Conservation (phyloP, 306 rosid genomes). For the Dicorynia guianensis region DNA sequence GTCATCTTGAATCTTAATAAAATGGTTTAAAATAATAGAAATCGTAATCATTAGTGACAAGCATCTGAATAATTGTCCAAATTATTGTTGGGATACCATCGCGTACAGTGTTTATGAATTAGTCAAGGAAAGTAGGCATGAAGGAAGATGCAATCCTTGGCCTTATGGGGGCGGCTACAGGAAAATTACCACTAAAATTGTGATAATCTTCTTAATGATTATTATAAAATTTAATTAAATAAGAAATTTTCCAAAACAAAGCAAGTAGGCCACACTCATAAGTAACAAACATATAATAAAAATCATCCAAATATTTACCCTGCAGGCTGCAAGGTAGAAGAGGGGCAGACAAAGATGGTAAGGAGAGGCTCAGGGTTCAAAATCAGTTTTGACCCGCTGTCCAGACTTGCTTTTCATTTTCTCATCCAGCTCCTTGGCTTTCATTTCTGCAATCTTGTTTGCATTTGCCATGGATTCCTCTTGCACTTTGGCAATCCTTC, state of each 20-base stretch:
- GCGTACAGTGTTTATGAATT: neutral
- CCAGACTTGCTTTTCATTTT: conserved; percentile 65
- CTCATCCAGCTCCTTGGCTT: conserved; percentile 63
- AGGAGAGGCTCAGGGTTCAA: conserved; percentile 52
- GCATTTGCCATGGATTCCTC: conserved; percentile 70
- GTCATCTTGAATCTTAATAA: no score
- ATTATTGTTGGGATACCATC: neutral
- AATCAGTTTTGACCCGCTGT: conserved; percentile 72
- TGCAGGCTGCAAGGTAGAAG: conserved; percentile 36
- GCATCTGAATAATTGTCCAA: neutral
- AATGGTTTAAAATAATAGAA: neutral
- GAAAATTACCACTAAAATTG: neutral
- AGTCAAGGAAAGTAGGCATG: neutral
- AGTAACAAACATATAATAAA: conserved; percentile 16
- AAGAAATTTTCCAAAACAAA: neutral
- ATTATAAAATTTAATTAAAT: neutral
- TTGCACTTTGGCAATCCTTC: conserved; percentile 60
- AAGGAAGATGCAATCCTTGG: neutral
- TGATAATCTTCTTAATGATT: neutral
- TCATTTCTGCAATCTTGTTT: conserved; percentile 50
- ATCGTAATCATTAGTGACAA: neutral
- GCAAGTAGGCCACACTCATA: conserved; percentile 39
- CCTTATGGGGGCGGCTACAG: neutral
- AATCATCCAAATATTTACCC: conserved; percentile 38
- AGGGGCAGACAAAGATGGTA: neutral